Evolutionary conservation across 139 green algal species (phyloP).

Genomic region (Spirogloea muscicola): DNA sequence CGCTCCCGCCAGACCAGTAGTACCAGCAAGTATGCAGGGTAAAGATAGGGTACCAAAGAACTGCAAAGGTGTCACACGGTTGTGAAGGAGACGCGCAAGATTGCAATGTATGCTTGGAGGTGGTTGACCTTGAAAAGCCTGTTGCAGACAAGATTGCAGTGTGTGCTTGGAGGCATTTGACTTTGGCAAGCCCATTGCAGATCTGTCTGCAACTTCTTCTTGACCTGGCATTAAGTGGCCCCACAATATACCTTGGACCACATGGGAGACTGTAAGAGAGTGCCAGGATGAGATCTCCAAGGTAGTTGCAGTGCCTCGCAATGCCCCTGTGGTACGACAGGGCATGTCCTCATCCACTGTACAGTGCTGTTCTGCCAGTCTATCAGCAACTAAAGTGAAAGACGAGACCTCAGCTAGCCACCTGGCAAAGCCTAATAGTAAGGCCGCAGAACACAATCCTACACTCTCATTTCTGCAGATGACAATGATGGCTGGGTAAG

Average conservation of each 20-base stretch:
- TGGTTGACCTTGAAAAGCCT: background rate
- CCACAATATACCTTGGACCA: conserved; percentile 70
- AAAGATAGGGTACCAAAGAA: conserved; percentile 76
- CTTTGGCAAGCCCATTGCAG: background rate
- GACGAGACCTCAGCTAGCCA: background rate
- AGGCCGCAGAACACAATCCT: background rate
- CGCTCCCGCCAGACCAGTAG: conserved; percentile 64
- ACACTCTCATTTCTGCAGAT: background rate
- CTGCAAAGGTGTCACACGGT: conserved; percentile 30
- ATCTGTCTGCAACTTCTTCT: background rate
- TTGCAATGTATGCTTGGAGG: no score
- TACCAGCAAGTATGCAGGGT: conserved; percentile 89
- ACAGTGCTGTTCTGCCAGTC: background rate
- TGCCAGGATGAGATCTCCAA: conserved; percentile 89
- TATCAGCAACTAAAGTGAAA: background rate
- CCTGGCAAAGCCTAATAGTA: background rate
- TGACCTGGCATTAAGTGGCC: no score
- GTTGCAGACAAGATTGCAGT: background rate
- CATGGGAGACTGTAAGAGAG: conserved; percentile 88
- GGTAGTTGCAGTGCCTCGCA: conserved; percentile 90
- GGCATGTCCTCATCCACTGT: background rate
- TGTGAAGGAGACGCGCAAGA: no score
- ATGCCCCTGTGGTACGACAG: conserved; percentile 60
- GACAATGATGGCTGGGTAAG: background rate
- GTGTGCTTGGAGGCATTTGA: background rate